Percentiles rank a stretch among this genome's conserved stretches.
Conservation (phyloP, 805 yeast species). For the fission yeast (Schizosaccharomyces pombe) region ASM294v3 CU329670.1:4063001-4063500, state of each 20-base stretch:
- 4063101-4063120: not conserved
- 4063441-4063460: not conserved
- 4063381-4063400: not conserved
- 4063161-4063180: not conserved
- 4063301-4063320: too few species aligned
- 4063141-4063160: not conserved
- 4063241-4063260: not conserved
- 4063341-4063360: not conserved
- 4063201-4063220: too few species aligned
- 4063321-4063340: not conserved
- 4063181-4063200: not conserved
- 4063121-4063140: not conserved
- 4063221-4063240: too few species aligned
- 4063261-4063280: not conserved
- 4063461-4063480: not conserved
- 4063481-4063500: not conserved
- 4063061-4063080: not conserved
- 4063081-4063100: not conserved
- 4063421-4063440: not conserved
- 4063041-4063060: not conserved
- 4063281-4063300: not conserved
- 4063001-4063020: not conserved
- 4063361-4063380: not conserved
- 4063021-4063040: not conserved
- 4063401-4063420: not conserved